Evolutionary conservation across 2,329 filamentous ascomycete genomes (phyloP).

Genomic region (Chaetomium sp.): DNA sequence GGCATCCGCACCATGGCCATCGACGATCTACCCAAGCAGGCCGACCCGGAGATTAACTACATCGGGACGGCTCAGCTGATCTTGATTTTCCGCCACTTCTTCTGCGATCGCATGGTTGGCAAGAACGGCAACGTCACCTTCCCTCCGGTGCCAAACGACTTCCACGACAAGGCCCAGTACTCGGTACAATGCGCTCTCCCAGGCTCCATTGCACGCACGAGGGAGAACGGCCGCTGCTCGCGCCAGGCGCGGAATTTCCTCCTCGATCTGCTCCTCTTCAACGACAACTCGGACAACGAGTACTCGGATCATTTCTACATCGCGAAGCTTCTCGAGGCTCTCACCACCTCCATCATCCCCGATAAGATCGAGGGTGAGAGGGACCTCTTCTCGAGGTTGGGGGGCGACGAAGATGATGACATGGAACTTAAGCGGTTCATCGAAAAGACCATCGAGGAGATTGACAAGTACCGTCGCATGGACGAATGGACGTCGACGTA

Average conservation of each 20-base stretch:
- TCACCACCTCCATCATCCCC: conserved; percentile 61
- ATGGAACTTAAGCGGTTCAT: conserved; percentile 51
- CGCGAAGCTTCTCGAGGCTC: conserved; percentile 69
- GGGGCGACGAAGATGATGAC: conserved; percentile 50
- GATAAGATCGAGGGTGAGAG: conserved; percentile 43
- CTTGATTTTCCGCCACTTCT: conserved; percentile 84
- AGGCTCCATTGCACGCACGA: conserved; percentile 75
- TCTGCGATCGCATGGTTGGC: conserved; percentile 62
- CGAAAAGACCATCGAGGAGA: conserved; percentile 59
- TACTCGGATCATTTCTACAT: conserved; percentile 92
- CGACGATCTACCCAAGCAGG: conserved; percentile 74
- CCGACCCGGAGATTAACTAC: conserved; percentile 67
- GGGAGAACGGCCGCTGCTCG: conserved; percentile 78
- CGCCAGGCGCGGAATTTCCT: conserved; percentile 79
- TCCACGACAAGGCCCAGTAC: conserved; percentile 83
- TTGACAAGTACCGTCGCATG: conserved; percentile 67
- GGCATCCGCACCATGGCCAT: conserved; percentile 88
- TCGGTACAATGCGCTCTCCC: conserved; percentile 82
- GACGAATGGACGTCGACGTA: conserved; percentile 70
- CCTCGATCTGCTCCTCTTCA: conserved; percentile 85
- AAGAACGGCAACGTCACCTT: conserved; percentile 57
- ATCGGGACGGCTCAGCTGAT: conserved; percentile 82
- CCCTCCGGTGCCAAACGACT: conserved; percentile 88
- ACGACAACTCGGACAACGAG: conserved; percentile 88
- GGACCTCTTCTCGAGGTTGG: conserved; percentile 37